Evolutionary conservation across 352 stramenopile genomes (phyloP).

Genomic region (Phytophthora sojae): DNA sequence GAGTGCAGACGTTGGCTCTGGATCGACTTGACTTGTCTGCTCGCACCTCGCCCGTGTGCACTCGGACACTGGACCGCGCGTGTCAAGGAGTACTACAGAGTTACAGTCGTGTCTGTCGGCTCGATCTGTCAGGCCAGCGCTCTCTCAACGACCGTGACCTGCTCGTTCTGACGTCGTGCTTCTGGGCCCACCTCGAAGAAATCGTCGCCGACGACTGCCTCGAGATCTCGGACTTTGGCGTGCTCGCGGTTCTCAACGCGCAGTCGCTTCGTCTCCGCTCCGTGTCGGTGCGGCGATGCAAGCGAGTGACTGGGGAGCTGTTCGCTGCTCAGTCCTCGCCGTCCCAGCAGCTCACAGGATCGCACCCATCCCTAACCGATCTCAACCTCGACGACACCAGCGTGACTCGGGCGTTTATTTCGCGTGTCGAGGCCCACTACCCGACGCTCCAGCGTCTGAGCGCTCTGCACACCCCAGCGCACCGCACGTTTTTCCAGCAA

Average conservation of each 20-base stretch:
- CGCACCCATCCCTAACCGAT: slow-evolving; percentile 60
- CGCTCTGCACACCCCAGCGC: slow-evolving; percentile 77
- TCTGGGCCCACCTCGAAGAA: slow-evolving; percentile 77
- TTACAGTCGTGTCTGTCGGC: slow-evolving; percentile 64
- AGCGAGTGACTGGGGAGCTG: slow-evolving; percentile 70
- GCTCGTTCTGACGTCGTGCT: slow-evolving; percentile 82
- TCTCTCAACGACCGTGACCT: slow-evolving; percentile 73
- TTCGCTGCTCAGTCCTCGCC: slow-evolving; percentile 29
- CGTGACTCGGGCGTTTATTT: slow-evolving; percentile 53
- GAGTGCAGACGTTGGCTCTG: slow-evolving; percentile 76
- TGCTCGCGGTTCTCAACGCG: slow-evolving; percentile 85
- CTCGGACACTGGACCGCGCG: slow-evolving; percentile 61
- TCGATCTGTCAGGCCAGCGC: slow-evolving; percentile 81
- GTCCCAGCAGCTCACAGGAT: slow-evolving; percentile 44
- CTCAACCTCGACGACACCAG: slow-evolving; percentile 80
- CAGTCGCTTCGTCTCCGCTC: slow-evolving; percentile 71
- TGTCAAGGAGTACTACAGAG: slow-evolving; percentile 70
- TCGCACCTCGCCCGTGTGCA: slow-evolving; percentile 52
- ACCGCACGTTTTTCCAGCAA: slow-evolving; percentile 65
- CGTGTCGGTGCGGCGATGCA: slow-evolving; percentile 83
- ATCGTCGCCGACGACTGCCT: slow-evolving; percentile 77
- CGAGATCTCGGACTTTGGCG: slow-evolving; percentile 80
- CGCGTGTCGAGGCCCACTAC: slow-evolving; percentile 62
- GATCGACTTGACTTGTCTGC: slow-evolving; percentile 71
- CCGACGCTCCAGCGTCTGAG: slow-evolving; percentile 67